Conservation (phyloP, 192 early-diverging fungal genomes). For the Coemansia erecta region DNA sequence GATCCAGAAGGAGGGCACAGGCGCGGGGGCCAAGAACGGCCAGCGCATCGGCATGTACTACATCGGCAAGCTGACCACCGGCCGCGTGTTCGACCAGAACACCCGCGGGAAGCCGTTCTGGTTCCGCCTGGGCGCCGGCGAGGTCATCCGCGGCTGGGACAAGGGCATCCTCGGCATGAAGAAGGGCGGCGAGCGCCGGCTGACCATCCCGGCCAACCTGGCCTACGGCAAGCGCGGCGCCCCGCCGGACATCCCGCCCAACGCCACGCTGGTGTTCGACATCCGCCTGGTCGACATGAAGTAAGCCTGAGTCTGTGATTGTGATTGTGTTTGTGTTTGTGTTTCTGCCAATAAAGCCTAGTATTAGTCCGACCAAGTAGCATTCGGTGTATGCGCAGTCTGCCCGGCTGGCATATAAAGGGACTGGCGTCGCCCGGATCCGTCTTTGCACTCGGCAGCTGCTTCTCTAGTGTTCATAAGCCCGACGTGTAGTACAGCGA, state of each 20-base stretch:
- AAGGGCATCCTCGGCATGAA: conserved; percentile 85
- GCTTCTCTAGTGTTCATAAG: no score
- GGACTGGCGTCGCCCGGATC: no score
- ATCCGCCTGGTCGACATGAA: conserved; percentile 79
- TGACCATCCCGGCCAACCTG: conserved; percentile 83
- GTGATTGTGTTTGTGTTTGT: not conserved
- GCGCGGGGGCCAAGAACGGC: conserved; percentile 65
- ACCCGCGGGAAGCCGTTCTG: conserved; percentile 84
- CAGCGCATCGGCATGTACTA: conserved; percentile 78
- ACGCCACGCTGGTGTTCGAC: conserved; percentile 89
- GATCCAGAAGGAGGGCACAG: conserved; percentile 67
- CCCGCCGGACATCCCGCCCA: conserved; percentile 88
- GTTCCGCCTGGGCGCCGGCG: conserved; percentile 82
- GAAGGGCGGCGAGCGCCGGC: conserved; percentile 84
- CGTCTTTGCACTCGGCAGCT: no score
- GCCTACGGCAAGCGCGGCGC: conserved; percentile 77
- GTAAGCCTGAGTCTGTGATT: conserved; percentile 19
- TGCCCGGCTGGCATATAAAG: no score
- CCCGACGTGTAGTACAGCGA: no score
- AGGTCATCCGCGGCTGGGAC: conserved; percentile 99
- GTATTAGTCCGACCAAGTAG: no score
- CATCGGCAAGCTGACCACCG: conserved; percentile 87
- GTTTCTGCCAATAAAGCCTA: not conserved
- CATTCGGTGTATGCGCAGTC: no score
- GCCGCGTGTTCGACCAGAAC: conserved; percentile 97